Percentiles rank a stretch among this genome's conserved stretches.
Evolutionary conservation across 2,329 filamentous ascomycete genomes (phyloP).

Genomic region (Clarireedia hainanense): DNA sequence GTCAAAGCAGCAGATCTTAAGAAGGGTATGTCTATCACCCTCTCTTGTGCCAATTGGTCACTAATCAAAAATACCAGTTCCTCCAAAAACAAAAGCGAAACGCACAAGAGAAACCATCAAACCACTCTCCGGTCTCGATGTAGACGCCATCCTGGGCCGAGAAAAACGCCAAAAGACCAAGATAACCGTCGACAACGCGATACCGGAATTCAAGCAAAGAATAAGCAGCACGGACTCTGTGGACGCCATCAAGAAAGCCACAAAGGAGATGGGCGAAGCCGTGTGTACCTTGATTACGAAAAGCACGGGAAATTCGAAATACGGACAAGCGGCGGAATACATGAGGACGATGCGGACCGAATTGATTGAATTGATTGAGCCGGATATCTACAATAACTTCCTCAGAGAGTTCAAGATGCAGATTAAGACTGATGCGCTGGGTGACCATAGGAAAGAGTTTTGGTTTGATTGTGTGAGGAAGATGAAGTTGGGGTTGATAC

Average conservation of each 20-base stretch:
- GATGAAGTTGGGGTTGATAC: conserved; percentile 65
- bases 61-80: conserved; percentile 43
- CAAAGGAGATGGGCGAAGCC: conserved; percentile 67
- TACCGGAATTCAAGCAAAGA: conserved; percentile 84
- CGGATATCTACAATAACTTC: conserved; percentile 68
- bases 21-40: conserved; percentile 48
- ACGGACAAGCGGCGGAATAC: conserved; percentile 67
- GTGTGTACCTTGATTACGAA: conserved; percentile 60
- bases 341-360: conserved; percentile 72
- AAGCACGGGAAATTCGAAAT: conserved; percentile 69
- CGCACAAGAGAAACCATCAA: conserved; percentile 60
- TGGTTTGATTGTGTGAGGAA: conserved; percentile 64
- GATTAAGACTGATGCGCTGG: conserved; percentile 60
- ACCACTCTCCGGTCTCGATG: conserved; percentile 82
- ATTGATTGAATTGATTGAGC: conserved; percentile 67
- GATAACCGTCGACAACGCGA: conserved; percentile 64
- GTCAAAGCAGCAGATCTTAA: conserved; percentile 71
- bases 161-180: conserved; percentile 37
- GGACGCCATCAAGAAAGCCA: conserved; percentile 55
- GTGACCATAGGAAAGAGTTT: conserved; percentile 61
- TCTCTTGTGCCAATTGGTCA: not conserved
- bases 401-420: conserved; percentile 63
- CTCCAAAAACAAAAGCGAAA: conserved; percentile 68
- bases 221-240: conserved; percentile 54
- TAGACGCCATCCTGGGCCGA: conserved; percentile 68